A percentile compares a stretch with the other conserved stretches of the same genome.
Evolutionary conservation across 495 filamentous ascomycete species (phyloP).

Genomic region (Penicillium pancosmium): DNA sequence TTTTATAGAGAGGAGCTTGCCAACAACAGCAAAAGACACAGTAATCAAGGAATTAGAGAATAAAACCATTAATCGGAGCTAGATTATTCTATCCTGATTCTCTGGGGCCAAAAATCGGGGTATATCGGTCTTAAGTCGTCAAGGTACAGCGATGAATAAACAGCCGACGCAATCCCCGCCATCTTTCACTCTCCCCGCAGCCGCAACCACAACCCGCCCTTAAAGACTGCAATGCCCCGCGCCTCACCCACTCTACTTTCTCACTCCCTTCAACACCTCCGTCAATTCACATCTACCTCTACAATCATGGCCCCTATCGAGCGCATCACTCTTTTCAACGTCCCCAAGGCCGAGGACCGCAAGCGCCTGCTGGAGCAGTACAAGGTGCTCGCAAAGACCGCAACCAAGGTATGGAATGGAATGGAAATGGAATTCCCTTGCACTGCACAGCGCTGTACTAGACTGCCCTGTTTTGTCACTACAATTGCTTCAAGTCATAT

Average conservation of each 20-base stretch:
- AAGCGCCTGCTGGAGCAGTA: slow-evolving; percentile 51
- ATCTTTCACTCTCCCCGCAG: not conserved
- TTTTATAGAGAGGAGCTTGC: not conserved
- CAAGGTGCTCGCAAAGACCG: slow-evolving; percentile 51
- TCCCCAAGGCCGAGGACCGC: slow-evolving; percentile 51
- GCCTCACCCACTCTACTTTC: not conserved
- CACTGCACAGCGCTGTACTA: too few relatives aligned
- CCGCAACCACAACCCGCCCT: not conserved
- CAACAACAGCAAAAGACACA: not conserved
- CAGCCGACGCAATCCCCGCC: not conserved
- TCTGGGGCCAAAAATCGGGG: not conserved
- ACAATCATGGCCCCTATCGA: slow-evolving; percentile 49
- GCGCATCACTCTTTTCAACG: slow-evolving; percentile 63
- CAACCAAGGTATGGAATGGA: slow-evolving; percentile 46
- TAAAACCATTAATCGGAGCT: not conserved
- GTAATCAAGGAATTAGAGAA: not conserved
- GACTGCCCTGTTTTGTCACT: not conserved
- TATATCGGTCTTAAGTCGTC: not conserved
- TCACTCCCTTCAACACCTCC: not conserved
- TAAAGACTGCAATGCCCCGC: slow-evolving; percentile 11
- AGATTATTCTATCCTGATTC: not conserved
- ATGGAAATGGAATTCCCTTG: too few relatives aligned
- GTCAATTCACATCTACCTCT: not conserved
- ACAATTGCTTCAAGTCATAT: not conserved
- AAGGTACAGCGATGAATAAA: slow-evolving; percentile 1